phyloP scores from a whole-genome alignment of 2,329 filamentous ascomycete species.

The Aspergillus sojae region DNA sequence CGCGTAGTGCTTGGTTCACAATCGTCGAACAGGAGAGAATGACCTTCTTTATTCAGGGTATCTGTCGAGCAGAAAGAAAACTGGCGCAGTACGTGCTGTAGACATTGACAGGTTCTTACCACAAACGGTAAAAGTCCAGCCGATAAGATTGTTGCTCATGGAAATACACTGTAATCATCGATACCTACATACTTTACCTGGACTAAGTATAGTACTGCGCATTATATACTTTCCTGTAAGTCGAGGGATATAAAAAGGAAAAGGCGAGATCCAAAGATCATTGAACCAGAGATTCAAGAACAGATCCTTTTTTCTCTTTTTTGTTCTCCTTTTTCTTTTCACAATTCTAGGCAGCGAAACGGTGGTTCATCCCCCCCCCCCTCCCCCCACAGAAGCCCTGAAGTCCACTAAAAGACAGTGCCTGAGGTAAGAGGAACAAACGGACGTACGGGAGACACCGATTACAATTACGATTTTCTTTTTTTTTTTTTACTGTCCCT shows the following conservation, averaged over 20 bases:
- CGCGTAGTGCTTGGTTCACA: background rate
- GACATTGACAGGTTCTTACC: background rate
- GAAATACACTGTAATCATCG: background rate
- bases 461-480: conserved; percentile 9
- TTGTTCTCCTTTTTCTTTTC: background rate
- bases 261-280: background rate
- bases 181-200: background rate
- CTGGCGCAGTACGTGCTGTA: background rate
- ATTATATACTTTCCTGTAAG: background rate
- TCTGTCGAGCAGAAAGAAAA: background rate
- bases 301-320: background rate
- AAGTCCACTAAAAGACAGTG: conserved; percentile 20
- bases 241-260: background rate
- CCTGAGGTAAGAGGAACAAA: conserved; percentile 6
- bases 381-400: conserved; percentile 31
- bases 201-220: background rate
- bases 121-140: background rate
- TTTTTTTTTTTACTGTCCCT: conserved; percentile 9
- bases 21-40: background rate
- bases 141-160: background rate
- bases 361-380: conserved; percentile 22
- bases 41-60: background rate
- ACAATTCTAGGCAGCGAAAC: conserved; percentile 11
- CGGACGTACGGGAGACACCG: conserved; percentile 25
- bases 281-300: conserved; percentile 2